Evolutionary conservation across 1,139 yeast genomes (phyloP).

Genomic region (Suzukiozyma palmioleophila): DNA sequence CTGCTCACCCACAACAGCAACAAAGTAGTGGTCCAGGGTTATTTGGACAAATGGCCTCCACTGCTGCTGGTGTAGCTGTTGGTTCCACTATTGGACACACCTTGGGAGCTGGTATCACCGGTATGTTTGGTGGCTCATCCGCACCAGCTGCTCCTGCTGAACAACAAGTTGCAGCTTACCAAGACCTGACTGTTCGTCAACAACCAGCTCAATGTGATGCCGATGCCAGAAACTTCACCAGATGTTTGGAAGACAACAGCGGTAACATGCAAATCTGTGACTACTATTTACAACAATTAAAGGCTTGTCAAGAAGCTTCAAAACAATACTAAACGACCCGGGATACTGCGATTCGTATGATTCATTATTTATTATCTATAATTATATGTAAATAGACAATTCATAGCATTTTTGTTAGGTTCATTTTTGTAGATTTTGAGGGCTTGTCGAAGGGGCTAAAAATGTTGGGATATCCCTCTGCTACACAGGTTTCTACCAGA

Average conservation of each 20-base stretch:
- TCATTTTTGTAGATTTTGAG: too few species aligned
- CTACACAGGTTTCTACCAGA: too few species aligned
- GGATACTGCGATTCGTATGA: too few species aligned
- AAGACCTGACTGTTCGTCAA: slow-evolving; percentile 36
- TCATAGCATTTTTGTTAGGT: too few species aligned
- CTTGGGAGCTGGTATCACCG: slow-evolving; percentile 87
- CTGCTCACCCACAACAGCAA: slow-evolving; percentile 35
- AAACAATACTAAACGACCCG: slow-evolving; percentile 52
- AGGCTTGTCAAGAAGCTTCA: slow-evolving; percentile 95
- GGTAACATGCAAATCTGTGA: slow-evolving; percentile 98
- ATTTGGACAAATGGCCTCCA: slow-evolving; percentile 95
- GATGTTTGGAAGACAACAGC: slow-evolving; percentile 86
- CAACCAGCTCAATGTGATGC: slow-evolving; percentile 71
- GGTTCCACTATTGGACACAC: slow-evolving; percentile 98
- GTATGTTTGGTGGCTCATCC: slow-evolving; percentile 83
- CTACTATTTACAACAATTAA: slow-evolving; percentile 92
- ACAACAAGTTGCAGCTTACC: slow-evolving; percentile 34
- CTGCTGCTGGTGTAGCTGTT: slow-evolving; percentile 99
- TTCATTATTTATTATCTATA: too few species aligned
- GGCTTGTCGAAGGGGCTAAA: too few species aligned
- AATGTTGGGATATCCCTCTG: too few species aligned
- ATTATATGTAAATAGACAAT: too few species aligned
- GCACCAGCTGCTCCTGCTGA: slow-evolving; percentile 50
- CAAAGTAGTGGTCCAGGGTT: slow-evolving; percentile 66
- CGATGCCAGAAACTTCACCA: slow-evolving; percentile 92